Evolutionary conservation across 176 grass and related monocot species (phyloP), one percentile per base, ranked within the genome.

Genomic region (Triticum dicoccoides): DNA sequence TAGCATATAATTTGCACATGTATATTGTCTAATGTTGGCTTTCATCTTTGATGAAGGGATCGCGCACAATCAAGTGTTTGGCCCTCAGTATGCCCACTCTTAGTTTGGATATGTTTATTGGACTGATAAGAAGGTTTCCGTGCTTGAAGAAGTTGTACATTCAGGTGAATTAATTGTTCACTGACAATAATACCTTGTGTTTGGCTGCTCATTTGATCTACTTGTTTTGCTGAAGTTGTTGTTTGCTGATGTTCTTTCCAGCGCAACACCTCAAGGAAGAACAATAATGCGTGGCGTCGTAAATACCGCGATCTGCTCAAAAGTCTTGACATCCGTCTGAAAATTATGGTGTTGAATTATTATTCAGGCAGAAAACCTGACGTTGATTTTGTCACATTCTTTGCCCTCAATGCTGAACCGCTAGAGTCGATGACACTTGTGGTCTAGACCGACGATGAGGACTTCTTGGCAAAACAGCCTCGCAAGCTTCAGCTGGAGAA

Each of bases 141-240:
- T 63, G 33, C 77, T 42, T 79, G 11, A 58, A 79, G 12, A 79
- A 79, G 35, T 23, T 79, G 13, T 27, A 79, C 77, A 41, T 79
- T 15, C n/a, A 41, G 56, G 77, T 79, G 12, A 14, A 49, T 49
- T 49, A 49, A 39, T 25, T 61, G 21, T 78, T 61, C 11, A 9
- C 17, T 61, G 6, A 23, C 37, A 23, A 5, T 14, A 49, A 49
- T 14, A 49, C 45, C 45, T 49, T 49, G 45, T 54, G 51, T 18
- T 54, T 54, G 51, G 51, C 51, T 54, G 14, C 51, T 54, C 51
- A 17, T 54, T 54, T 18, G 51, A 54, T 54, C 51, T 54, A 54
- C 51, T 54, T 54, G 51, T 18, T 54, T 15, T 18, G 13, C 51
- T 54, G 51, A 54, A 54, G 51, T 54, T 54, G 51, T 54, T 54